phyloP scores from a whole-genome alignment of 768 basidiomycete genomes.

The Neoboletus magnificus region DNA sequence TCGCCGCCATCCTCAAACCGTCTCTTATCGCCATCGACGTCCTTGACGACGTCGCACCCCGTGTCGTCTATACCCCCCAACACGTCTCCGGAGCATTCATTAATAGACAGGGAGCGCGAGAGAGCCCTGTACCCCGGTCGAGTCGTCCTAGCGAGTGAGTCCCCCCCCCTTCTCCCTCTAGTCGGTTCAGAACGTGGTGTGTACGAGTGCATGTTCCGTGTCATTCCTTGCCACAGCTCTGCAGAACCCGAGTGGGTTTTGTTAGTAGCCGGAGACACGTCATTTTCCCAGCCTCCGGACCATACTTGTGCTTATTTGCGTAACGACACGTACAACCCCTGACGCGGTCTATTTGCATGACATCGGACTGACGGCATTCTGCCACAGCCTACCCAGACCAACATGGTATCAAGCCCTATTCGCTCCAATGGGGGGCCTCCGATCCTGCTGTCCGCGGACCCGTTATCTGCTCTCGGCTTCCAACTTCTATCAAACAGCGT shows the following conservation, averaged over 20 bases:
- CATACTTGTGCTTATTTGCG: conserved; percentile 5
- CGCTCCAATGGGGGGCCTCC: conserved; percentile 77
- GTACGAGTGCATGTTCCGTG: neutral
- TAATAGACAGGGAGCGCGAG: conserved; percentile 63
- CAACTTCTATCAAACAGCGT: conserved; percentile 79
- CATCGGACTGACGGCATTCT: conserved; percentile 8
- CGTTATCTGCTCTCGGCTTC: conserved; percentile 83
- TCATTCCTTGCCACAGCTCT: neutral
- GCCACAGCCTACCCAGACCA: conserved; percentile 81
- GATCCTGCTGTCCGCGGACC: conserved; percentile 72
- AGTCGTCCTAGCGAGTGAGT: conserved; percentile 80
- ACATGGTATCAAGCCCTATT: conserved; percentile 78
- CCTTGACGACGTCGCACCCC: conserved; percentile 24
- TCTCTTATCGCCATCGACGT: conserved; percentile 30
- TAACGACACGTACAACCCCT: conserved; percentile 6
- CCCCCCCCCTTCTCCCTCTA: neutral
- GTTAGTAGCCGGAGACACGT: neutral
- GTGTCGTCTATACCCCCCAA: conserved; percentile 27
- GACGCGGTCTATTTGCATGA: conserved; percentile 1
- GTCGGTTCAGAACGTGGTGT: neutral
- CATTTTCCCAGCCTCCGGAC: conserved; percentile 8
- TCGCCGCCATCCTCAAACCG: conserved; percentile 25
- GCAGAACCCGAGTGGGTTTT: neutral
- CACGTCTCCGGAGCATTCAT: conserved; percentile 15
- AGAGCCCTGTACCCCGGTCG: conserved; percentile 76